Conservation (phyloP, 78 protist genomes). For the Dictyostelium discoideum region DNA sequence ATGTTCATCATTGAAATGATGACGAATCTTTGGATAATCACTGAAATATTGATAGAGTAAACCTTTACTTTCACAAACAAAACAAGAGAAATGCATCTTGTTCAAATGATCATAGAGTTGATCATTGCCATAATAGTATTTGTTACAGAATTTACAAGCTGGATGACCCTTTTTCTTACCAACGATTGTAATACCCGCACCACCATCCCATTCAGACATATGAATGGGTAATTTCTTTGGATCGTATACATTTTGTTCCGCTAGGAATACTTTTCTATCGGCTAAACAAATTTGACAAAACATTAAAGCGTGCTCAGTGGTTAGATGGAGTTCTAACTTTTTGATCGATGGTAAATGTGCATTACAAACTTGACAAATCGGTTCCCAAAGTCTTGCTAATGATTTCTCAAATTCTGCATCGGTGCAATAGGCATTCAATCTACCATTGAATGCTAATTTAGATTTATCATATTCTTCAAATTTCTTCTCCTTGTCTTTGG, state of each 20-base stretch:
- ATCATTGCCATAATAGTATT: conserved; percentile 69
- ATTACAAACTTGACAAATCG: conserved; percentile 42
- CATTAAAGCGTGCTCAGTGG: conserved; percentile 1
- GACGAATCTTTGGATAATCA: conserved; percentile 54
- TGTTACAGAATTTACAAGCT: conserved; percentile 71
- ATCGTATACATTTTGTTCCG: conserved; percentile 70
- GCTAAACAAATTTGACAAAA: conserved; percentile 73
- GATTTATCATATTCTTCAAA: conserved; percentile 6
- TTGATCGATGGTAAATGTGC: not conserved
- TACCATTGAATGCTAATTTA: not conserved
- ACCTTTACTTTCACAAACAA: conserved; percentile 60
- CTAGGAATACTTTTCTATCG: conserved; percentile 68
- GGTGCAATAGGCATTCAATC: not conserved
- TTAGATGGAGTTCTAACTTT: conserved; percentile 44
- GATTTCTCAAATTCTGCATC: conserved; percentile 9
- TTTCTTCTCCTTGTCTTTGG: conserved; percentile 39
- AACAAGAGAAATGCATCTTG: conserved; percentile 69
- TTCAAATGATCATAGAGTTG: conserved; percentile 72
- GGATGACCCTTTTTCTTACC: conserved; percentile 76
- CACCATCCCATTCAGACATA: conserved; percentile 76
- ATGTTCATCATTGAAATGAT: conserved; percentile 72
- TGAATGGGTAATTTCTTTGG: conserved; percentile 61
- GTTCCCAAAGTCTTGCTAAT: conserved; percentile 48
- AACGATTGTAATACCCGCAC: conserved; percentile 10
- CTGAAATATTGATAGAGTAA: conserved; percentile 65